Conservation (phyloP, 345 rosid genomes). For the Melaleuca alternifolia region DNA sequence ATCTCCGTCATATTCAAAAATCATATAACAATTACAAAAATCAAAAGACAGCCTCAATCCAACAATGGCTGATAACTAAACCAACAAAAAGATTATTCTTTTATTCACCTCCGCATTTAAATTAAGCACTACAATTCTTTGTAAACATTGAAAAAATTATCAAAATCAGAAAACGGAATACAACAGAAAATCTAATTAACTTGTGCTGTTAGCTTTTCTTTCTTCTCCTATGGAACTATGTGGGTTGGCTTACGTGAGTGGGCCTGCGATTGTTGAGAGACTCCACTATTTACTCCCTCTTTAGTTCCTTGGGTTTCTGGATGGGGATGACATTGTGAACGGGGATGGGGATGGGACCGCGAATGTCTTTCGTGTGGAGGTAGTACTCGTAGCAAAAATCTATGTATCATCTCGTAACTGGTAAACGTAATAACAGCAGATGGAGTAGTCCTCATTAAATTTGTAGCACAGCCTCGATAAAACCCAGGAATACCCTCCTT, state of each 20-base stretch:
- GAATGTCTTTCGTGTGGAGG: conserved; percentile 32
- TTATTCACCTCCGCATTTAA: neutral
- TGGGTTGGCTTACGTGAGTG: conserved; percentile 23
- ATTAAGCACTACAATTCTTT: neutral
- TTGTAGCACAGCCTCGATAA: conserved; percentile 90
- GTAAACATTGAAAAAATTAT: neutral
- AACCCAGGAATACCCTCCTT: conserved; percentile 71
- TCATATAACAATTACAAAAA: neutral
- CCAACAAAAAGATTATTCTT: neutral
- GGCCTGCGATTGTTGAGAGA: conserved; percentile 12
- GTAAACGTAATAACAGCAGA: conserved; percentile 94
- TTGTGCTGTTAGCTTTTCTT: conserved; percentile 15
- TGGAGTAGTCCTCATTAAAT: conserved; percentile 80
- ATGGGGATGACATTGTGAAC: conserved; percentile 14
- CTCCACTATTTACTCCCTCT: neutral
- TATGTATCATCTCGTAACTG: conserved; percentile 89
- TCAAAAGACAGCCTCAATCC: neutral
- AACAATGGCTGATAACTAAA: neutral
- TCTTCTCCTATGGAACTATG: conserved; percentile 24
- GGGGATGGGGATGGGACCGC: conserved; percentile 10
- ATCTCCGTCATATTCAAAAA: neutral
- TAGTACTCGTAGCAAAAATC: conserved; percentile 36
- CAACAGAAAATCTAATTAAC: neutral
- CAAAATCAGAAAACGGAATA: neutral
- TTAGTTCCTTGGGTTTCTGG: conserved; percentile 10